Percentiles rank a stretch among this genome's conserved stretches.
Conservation (phyloP, 441 rosid species). For the Melastoma candidum region DNA sequence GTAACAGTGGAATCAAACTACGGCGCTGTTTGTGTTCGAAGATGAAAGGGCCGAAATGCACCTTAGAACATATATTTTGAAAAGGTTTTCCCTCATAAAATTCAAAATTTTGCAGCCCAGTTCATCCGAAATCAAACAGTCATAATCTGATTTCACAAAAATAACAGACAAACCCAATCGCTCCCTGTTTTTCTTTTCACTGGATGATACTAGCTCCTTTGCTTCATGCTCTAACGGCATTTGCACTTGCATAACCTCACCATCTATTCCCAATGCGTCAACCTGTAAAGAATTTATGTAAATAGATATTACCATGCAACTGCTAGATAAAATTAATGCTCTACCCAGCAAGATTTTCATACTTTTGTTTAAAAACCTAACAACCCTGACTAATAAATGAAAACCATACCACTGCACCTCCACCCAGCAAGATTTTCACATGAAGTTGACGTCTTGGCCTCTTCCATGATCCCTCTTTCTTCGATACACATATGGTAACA, state of each 20-base stretch:
- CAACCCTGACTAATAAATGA: conserved; percentile 3
- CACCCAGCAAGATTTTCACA: conserved; percentile 70
- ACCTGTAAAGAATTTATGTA: conserved; percentile 32
- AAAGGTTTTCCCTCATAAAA: no score
- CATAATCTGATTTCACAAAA: neutral
- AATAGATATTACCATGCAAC: no score
- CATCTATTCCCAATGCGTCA: conserved; percentile 85
- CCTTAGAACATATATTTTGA: no score
- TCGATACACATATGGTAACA: conserved; percentile 52
- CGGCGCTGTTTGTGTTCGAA: neutral
- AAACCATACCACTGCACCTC: conserved; percentile 62
- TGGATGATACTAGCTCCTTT: conserved; percentile 30
- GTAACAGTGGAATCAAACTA: neutral
- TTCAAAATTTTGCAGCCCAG: no score
- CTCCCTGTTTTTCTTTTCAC: conserved; percentile 37
- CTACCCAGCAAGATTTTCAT: neutral
- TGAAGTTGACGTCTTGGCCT: conserved; percentile 80
- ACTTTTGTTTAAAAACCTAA: neutral
- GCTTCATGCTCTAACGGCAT: conserved; percentile 53
- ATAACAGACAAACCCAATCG: conserved; percentile 45
- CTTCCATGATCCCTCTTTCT: conserved; percentile 79
- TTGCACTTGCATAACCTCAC: conserved; percentile 50
- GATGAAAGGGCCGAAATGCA: neutral
- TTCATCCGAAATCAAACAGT: neutral
- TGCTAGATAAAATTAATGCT: no score